These are phyloP conservation scores for Ustilago sp. DNA, from an alignment of 1,284 basidiomycete species.

Conservation along the genomic window DNA sequence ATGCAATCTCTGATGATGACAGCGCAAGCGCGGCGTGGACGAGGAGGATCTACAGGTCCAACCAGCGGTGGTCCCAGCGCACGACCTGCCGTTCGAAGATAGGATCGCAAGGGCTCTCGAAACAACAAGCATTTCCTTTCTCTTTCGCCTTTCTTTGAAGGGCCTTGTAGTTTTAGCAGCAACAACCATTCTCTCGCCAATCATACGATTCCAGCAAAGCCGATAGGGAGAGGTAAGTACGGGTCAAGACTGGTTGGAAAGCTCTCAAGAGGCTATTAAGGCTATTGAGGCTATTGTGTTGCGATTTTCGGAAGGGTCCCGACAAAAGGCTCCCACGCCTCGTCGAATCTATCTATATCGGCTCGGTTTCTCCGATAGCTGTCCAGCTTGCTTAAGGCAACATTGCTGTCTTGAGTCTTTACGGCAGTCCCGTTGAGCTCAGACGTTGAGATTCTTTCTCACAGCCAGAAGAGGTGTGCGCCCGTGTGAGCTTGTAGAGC, in stretches of 20 bases:
- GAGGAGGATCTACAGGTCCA: conserved; percentile 34
- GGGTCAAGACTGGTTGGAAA: too few relatives aligned
- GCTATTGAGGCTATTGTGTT: not conserved
- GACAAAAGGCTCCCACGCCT: not conserved
- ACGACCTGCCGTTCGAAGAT: conserved; percentile 40
- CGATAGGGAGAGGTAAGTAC: too few relatives aligned
- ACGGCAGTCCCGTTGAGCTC: not conserved
- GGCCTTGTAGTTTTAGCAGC: conserved; percentile 41
- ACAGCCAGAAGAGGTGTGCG: not conserved
- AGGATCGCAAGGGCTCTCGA: not conserved
- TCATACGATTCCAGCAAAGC: conserved; percentile 1
- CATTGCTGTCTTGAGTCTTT: too few relatives aligned
- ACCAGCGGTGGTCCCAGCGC: conserved; percentile 13
- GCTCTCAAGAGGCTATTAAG: too few relatives aligned
- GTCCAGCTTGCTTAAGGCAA: not conserved
- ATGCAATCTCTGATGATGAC: not conserved
- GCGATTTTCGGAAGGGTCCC: not conserved
- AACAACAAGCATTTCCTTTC: not conserved
- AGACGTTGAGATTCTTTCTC: not conserved
- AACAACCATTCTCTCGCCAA: not conserved
- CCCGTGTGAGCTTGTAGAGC: not conserved
- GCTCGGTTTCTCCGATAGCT: not conserved
- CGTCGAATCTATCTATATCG: not conserved
- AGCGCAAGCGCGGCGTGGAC: conserved; percentile 54
- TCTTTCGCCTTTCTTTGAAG: not conserved